Percentiles rank a stretch among this genome's conserved stretches.
Conservation (phyloP, 139 green algal species). For the Microglena sp. region DNA sequence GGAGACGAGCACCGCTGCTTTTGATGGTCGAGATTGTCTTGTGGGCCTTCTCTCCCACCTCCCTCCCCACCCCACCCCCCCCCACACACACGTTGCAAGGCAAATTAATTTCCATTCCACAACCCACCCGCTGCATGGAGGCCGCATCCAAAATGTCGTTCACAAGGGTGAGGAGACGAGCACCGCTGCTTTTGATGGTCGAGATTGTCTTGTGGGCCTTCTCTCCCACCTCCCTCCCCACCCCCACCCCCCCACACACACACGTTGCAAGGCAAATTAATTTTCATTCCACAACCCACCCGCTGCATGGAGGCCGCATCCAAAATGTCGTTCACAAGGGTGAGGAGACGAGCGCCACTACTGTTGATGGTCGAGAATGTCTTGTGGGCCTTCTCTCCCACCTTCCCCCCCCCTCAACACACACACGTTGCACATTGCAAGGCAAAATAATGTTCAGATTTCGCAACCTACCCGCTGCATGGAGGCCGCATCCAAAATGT, state of each 20-base stretch:
- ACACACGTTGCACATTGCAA: constrained; percentile 4
- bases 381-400: background rate
- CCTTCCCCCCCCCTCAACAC: background rate
- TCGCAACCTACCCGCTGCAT: no score
- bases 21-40: constrained; percentile 13
- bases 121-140: no score
- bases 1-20: constrained; percentile 17
- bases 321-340: constrained; percentile 26
- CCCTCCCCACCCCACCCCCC: no score
- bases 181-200: constrained; percentile 19
- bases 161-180: constrained; percentile 20
- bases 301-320: constrained; percentile 15
- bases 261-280: constrained; percentile 10
- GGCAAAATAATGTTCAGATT: no score
- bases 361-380: background rate
- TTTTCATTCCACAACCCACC: no score
- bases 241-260: no score
- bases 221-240: no score
- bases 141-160: constrained; percentile 28
- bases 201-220: constrained; percentile 11
- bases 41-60: no score
- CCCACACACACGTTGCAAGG: no score
- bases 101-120: no score
- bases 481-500: constrained; percentile 23
- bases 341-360: background rate